A percentile compares a stretch with the other conserved stretches of the same genome.
These are phyloP conservation scores for Amanita molliuscula DNA, from an alignment of 768 basidiomycete genomes.

Conservation along the genomic window DNA sequence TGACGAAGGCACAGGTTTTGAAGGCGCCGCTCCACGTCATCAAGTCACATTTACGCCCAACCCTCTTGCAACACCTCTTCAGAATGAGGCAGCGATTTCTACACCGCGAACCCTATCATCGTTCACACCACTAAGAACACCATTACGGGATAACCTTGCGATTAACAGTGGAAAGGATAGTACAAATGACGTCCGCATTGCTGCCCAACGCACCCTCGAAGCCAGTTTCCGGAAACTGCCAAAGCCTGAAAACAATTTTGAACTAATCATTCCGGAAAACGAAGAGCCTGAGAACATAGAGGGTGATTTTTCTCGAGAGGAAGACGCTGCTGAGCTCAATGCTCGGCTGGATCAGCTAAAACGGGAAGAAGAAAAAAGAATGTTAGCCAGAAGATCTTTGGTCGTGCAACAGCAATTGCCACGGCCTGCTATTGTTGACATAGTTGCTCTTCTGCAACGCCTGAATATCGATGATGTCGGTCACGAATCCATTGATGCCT, in stretches of 20 bases:
- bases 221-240: constrained; percentile 80
- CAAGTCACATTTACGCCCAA: constrained; percentile 91
- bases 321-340: constrained; percentile 93
- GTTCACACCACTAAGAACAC: constrained; percentile 87
- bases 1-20: constrained; percentile 81
- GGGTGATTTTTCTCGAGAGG: constrained; percentile 27
- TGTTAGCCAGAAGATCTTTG: constrained; percentile 73
- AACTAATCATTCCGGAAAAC: constrained; percentile 85
- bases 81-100: constrained; percentile 21
- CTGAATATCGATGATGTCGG: constrained; percentile 42
- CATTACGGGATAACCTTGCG: constrained; percentile 81
- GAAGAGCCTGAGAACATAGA: constrained; percentile 48
- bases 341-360: constrained; percentile 50
- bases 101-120: constrained; percentile 46
- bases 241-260: constrained; percentile 94
- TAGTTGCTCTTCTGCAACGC: constrained; percentile 48
- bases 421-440: constrained; percentile 76
- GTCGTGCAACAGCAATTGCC: constrained; percentile 78
- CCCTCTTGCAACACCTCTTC: constrained; percentile 82
- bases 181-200: constrained; percentile 26
- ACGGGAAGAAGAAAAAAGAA: constrained; percentile 72
- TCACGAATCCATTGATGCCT: constrained; percentile 36
- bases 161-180: constrained; percentile 56
- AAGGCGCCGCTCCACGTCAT: constrained; percentile 90
- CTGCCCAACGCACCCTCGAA: constrained; percentile 67